Conservation (phyloP, 768 basidiomycete species). For the Leccinum longicurvipes region DNA sequence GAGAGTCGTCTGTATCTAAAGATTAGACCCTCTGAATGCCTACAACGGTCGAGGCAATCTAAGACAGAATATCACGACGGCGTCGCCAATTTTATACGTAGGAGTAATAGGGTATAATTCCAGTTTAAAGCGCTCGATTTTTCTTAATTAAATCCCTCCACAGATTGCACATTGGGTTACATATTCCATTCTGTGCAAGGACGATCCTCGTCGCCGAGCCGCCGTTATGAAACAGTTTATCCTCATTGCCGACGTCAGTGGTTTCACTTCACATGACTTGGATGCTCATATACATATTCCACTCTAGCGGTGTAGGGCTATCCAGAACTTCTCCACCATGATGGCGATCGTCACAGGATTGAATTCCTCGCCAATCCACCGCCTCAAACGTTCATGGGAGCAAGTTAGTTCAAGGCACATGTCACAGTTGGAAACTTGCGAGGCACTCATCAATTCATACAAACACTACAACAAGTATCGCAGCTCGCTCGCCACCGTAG, state of each 20-base stretch:
- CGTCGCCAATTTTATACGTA: slow-evolving; percentile 54
- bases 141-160: background rate
- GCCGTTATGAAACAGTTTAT: slow-evolving; percentile 66
- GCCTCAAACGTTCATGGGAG: slow-evolving; percentile 66
- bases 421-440: slow-evolving; percentile 48
- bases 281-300: slow-evolving; percentile 1
- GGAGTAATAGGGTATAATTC: slow-evolving; percentile 47
- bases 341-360: slow-evolving; percentile 66
- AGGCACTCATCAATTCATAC: slow-evolving; percentile 58
- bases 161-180: slow-evolving; percentile 62
- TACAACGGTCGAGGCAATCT: slow-evolving; percentile 52
- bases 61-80: slow-evolving; percentile 44
- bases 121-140: background rate
- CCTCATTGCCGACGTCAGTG: slow-evolving; percentile 56
- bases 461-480: slow-evolving; percentile 69
- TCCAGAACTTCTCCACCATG: slow-evolving; percentile 70
- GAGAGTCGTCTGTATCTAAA: slow-evolving; percentile 58
- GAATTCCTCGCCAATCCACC: slow-evolving; percentile 60
- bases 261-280: background rate
- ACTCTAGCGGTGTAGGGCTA: slow-evolving; percentile 51
- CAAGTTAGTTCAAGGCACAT: slow-evolving; percentile 47
- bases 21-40: slow-evolving; percentile 59
- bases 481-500: slow-evolving; percentile 47
- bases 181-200: slow-evolving; percentile 50
- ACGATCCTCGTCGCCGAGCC: slow-evolving; percentile 59